Percentiles rank a stretch among this genome's conserved stretches.
Evolutionary conservation across 352 stramenopile species (phyloP).

Genomic region (Pythium oligandrum): DNA sequence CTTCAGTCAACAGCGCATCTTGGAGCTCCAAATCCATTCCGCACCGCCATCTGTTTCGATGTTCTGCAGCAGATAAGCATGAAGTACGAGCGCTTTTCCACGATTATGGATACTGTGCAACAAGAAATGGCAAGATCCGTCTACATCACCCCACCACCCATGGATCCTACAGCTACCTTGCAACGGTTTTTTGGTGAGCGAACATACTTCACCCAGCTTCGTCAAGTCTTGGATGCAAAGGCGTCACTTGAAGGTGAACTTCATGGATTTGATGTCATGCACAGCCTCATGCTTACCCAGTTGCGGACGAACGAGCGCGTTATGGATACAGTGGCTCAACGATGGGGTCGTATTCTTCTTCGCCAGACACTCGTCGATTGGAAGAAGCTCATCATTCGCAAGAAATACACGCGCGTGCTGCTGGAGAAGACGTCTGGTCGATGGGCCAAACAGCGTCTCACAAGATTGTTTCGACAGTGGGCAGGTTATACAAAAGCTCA

Average conservation of each 20-base stretch:
- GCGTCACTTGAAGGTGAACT: conserved; percentile 30
- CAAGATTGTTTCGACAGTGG: conserved; percentile 43
- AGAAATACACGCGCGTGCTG: conserved; percentile 68
- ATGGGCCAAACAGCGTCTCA: conserved; percentile 44
- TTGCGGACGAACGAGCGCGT: conserved; percentile 60
- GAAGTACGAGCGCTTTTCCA: conserved; percentile 49
- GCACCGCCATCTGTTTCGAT: conserved; percentile 55
- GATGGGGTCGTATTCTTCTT: conserved; percentile 44
- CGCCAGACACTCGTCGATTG: conserved; percentile 60
- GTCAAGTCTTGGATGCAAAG: conserved; percentile 33
- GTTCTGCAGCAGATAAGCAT: conserved; percentile 33
- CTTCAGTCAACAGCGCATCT: conserved; percentile 51
- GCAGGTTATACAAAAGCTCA: conserved; percentile 27
- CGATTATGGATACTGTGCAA: conserved; percentile 26
- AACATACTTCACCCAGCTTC: conserved; percentile 56
- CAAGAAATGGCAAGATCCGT: conserved; percentile 33
- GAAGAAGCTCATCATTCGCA: conserved; percentile 67
- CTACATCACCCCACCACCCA: conserved; percentile 26
- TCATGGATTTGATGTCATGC: conserved; percentile 24
- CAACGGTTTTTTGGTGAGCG: conserved; percentile 24
- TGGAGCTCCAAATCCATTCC: conserved; percentile 45
- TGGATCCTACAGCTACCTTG: conserved; percentile 9
- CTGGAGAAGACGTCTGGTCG: conserved; percentile 50
- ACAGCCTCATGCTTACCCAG: conserved; percentile 46
- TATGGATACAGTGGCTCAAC: conserved; percentile 47